A percentile compares a stretch with the other conserved stretches of the same genome.
Conservation (phyloP, 805 yeast species). For the Hagleromyces aurorensis region DNA sequence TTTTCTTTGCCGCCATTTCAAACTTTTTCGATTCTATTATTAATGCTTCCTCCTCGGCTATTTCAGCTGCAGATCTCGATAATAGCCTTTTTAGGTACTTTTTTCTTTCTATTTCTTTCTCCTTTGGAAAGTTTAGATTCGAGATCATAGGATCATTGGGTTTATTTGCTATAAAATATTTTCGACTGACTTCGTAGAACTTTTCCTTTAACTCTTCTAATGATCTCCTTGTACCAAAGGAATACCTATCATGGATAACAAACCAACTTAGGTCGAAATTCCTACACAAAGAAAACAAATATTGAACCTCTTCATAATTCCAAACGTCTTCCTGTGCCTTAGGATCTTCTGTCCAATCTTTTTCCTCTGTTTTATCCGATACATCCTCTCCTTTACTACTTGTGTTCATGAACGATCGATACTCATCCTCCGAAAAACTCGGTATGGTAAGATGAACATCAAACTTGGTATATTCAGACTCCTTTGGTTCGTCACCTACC, state of each 20-base stretch:
- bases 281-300: slow-evolving; percentile 65
- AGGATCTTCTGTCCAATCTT: slow-evolving; percentile 1
- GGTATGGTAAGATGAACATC: slow-evolving; percentile 67
- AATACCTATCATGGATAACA: slow-evolving; percentile 54
- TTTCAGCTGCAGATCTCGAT: slow-evolving; percentile 87
- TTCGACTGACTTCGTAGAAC: slow-evolving; percentile 61
- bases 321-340: slow-evolving; percentile 33
- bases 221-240: slow-evolving; percentile 33
- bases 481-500: slow-evolving; percentile 27
- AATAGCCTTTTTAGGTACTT: slow-evolving; percentile 68
- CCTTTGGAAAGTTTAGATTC: slow-evolving; percentile 60
- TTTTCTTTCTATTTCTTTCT: slow-evolving; percentile 72
- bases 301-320: slow-evolving; percentile 70
- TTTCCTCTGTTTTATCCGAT: slow-evolving; percentile 15
- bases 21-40: slow-evolving; percentile 89
- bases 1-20: slow-evolving; percentile 85
- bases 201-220: slow-evolving; percentile 80
- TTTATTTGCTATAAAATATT: slow-evolving; percentile 39
- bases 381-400: slow-evolving; percentile 18
- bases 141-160: slow-evolving; percentile 46
- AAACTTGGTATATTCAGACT: slow-evolving; percentile 63
- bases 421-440: slow-evolving; percentile 54
- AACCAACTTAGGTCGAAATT: slow-evolving; percentile 50
- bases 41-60: slow-evolving; percentile 94
- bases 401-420: slow-evolving; percentile 41